phyloP scores from a whole-genome alignment of 2,329 filamentous ascomycete species.

The Chalaropsis ovoidea region DNA sequence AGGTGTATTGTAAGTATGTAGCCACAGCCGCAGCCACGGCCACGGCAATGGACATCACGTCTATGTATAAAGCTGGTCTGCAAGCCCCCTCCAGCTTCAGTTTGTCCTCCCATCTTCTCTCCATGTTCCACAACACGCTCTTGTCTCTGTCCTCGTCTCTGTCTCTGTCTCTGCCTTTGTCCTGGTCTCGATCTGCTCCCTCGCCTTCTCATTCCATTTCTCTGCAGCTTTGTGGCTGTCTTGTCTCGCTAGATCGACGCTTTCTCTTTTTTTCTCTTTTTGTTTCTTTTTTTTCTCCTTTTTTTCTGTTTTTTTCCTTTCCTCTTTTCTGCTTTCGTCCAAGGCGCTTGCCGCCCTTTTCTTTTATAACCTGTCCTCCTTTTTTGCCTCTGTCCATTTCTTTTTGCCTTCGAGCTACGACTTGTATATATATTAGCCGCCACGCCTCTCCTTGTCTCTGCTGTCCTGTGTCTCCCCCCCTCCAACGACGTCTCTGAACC shows the following conservation, averaged over 20 bases:
- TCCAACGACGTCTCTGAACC: neutral
- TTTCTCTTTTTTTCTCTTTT: neutral
- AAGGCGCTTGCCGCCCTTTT: neutral
- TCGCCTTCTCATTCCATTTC: constrained; percentile 12
- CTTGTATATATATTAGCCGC: neutral
- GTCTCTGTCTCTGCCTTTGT: neutral
- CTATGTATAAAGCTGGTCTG: constrained; percentile 1
- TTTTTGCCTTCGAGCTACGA: neutral
- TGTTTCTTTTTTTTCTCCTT: neutral
- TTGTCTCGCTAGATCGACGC: neutral
- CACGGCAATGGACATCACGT: neutral
- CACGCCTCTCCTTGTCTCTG: neutral
- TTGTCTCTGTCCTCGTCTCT: constrained; percentile 5
- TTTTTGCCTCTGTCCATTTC: neutral
- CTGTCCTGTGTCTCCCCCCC: neutral
- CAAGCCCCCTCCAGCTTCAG: neutral
- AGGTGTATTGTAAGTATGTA: too few species aligned
- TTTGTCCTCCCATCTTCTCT: neutral
- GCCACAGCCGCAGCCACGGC: too few species aligned
- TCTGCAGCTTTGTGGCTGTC: neutral
- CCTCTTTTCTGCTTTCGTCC: neutral
- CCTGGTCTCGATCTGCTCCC: constrained; percentile 4
- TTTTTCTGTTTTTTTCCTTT: neutral
- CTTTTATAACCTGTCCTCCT: neutral
- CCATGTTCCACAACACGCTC: constrained; percentile 6